phyloP scores from a whole-genome alignment of 495 filamentous ascomycete genomes.

The Lasiosphaeris hirsuta region DNA sequence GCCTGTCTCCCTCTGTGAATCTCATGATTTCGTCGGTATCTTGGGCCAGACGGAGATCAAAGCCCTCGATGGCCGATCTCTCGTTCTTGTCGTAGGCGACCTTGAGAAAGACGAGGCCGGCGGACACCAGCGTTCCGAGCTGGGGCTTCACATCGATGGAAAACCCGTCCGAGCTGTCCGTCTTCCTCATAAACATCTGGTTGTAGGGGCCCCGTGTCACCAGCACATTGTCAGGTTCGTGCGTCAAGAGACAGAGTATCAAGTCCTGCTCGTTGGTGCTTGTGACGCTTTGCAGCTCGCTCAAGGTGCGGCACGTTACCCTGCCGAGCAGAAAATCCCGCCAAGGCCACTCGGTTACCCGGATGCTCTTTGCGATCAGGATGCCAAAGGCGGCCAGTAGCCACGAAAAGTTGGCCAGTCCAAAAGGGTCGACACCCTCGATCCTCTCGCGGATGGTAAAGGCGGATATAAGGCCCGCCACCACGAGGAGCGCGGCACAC shows the following conservation, averaged over 20 bases:
- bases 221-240: conserved; percentile 18
- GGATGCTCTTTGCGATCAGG: conserved; percentile 26
- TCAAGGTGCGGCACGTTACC: conserved; percentile 30
- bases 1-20: too few relatives aligned
- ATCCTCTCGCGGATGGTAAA: conserved; percentile 24
- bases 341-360: conserved; percentile 33
- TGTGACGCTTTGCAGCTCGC: conserved; percentile 25
- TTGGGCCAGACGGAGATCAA: too few relatives aligned
- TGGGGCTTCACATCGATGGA: conserved; percentile 2
- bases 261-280: conserved; percentile 27
- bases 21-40: too few relatives aligned
- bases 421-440: conserved; percentile 35
- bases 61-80: too few relatives aligned
- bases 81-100: too few relatives aligned
- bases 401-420: conserved; percentile 32
- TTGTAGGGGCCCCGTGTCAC: conserved; percentile 17
- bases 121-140: not conserved
- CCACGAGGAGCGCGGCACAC: not conserved
- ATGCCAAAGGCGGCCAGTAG: conserved; percentile 31
- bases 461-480: conserved; percentile 14
- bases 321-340: conserved; percentile 26
- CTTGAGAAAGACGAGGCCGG: not conserved
- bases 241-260: conserved; percentile 26
- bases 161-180: not conserved
- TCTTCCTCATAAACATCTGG: conserved; percentile 7